Percentiles rank a stretch among this genome's conserved stretches.
These are phyloP conservation scores for Dactylellina leptospora DNA, from an alignment of 2,329 filamentous ascomycete genomes.

Conservation along the genomic window DNA sequence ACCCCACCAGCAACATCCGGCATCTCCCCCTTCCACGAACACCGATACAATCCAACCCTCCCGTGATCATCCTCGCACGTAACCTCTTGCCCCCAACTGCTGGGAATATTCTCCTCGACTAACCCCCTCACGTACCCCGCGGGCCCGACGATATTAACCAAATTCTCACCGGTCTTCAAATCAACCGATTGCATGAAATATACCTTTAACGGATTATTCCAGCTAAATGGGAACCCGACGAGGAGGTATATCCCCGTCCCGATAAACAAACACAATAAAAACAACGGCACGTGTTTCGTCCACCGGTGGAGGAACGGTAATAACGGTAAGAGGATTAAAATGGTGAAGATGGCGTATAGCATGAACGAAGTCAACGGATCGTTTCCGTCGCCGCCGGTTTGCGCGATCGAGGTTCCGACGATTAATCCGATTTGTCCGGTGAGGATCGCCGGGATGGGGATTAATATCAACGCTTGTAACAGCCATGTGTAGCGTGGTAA, in stretches of 20 bases:
- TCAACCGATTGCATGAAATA: constrained; percentile 86
- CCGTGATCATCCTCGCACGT: constrained; percentile 64
- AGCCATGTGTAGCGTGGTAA: constrained; percentile 86
- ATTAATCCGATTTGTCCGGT: constrained; percentile 79
- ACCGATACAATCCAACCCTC: constrained; percentile 69
- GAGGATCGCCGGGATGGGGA: constrained; percentile 79
- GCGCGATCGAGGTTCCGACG: constrained; percentile 74
- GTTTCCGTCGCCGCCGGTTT: constrained; percentile 84
- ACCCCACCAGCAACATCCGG: constrained; percentile 69
- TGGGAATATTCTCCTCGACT: constrained; percentile 62
- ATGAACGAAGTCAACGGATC: constrained; percentile 3
- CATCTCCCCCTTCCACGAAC: constrained; percentile 74
- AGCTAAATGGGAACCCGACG: constrained; percentile 85
- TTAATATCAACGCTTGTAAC: constrained; percentile 81
- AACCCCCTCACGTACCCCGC: constrained; percentile 73
- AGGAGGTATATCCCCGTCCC: constrained; percentile 87
- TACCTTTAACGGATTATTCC: constrained; percentile 80
- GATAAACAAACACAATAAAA: constrained; percentile 76
- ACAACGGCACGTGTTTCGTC: constrained; percentile 80
- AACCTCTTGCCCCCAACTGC: constrained; percentile 69
- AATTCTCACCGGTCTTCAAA: constrained; percentile 70
- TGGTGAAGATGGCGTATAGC: constrained; percentile 67
- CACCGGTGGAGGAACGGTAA: constrained; percentile 87
- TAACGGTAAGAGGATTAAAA: constrained; percentile 77
- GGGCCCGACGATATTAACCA: constrained; percentile 74